Evolutionary conservation across 108 stramenopile genomes (phyloP), one percentile per base, ranked within the genome.

Genomic region (Schizochytrium sp.): DNA sequence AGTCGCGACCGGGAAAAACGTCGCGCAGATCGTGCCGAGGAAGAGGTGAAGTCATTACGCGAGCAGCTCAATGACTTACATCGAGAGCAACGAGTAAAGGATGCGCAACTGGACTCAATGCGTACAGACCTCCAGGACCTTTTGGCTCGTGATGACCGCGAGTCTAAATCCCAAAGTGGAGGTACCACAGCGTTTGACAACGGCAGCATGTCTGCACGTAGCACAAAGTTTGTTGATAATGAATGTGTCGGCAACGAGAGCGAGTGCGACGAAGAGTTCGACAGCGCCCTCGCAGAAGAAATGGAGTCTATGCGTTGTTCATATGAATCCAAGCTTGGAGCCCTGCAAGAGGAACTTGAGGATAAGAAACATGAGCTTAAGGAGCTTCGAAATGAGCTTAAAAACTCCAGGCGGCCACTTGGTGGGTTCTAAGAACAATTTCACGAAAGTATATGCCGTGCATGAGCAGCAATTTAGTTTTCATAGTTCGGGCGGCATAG

Each of bases 81-180:
- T 10, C 76, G 76, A 10, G 76, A 83, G 47, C 76, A 83, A 55
- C 76, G 53, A 5, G 76, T 83, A 1, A 83, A 83, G 28, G 76
- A 83, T 53, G 47, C 76, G 38, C 76, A 83, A 53, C 76, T 83
- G 19, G 76, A 83, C 76, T 17, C 76, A 17, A 40, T 83, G 45
- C 76, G 76, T n/a, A 53, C 28, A 12, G 76, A 83, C 47, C 47
- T 83, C 12, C 76, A 83, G 28, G 76, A 83, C 8, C 28, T 83
- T 46, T 83, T 83, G 64, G 57, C 57, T 10, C 57, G 57, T 17
- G 57, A 58, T 58, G 42, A 8, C 12, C 5, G 42, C 42, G 7
- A 69, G 12, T 44, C 64, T 15, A 69, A 1, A 8, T 69, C 40
- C 28, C 19, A 69, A 38, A 7, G 44, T 10, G 57, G 57, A 58